Evolutionary conservation across 2,329 filamentous ascomycete genomes (phyloP).

Genomic region (Boeremia exigua): DNA sequence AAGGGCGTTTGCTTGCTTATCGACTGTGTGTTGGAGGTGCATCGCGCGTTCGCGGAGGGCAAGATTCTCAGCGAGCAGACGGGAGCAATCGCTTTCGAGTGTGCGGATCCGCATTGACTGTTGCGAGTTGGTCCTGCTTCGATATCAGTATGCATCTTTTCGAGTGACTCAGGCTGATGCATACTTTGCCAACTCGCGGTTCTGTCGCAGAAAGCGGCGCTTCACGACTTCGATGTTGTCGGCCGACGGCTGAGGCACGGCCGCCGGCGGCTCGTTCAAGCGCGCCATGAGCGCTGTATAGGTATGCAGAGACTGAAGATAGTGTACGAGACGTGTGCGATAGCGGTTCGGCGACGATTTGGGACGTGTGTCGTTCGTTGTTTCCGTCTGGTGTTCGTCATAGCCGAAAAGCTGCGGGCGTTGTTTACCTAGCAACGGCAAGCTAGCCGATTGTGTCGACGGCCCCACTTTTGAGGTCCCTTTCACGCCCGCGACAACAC

Average conservation of each 20-base stretch:
- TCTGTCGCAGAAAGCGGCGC: constrained; percentile 80
- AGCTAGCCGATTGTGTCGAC: constrained; percentile 16
- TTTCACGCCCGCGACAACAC: constrained; percentile 20
- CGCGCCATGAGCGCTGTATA: constrained; percentile 71
- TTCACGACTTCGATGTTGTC: constrained; percentile 74
- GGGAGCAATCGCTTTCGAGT: constrained; percentile 76
- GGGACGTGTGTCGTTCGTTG: constrained; percentile 35
- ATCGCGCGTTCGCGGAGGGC: constrained; percentile 73
- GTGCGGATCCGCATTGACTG: constrained; percentile 78
- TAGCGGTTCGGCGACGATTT: constrained; percentile 17
- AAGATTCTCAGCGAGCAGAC: constrained; percentile 79
- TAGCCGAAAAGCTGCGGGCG: constrained; percentile 30
- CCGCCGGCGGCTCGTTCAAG: constrained; percentile 72
- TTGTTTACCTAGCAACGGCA: constrained; percentile 46
- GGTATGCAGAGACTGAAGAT: constrained; percentile 45
- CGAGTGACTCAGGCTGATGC: neutral
- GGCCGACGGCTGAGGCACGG: constrained; percentile 54
- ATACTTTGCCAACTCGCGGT: constrained; percentile 75
- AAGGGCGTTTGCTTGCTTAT: constrained; percentile 64
- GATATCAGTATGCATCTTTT: constrained; percentile 11
- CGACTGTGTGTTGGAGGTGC: constrained; percentile 70
- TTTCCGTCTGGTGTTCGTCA: constrained; percentile 36
- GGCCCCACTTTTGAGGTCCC: constrained; percentile 7
- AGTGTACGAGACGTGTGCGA: constrained; percentile 19
- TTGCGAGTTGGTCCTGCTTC: constrained; percentile 70